Conservation (phyloP, 179 eudicot species). For the Nepenthes alata region DNA sequence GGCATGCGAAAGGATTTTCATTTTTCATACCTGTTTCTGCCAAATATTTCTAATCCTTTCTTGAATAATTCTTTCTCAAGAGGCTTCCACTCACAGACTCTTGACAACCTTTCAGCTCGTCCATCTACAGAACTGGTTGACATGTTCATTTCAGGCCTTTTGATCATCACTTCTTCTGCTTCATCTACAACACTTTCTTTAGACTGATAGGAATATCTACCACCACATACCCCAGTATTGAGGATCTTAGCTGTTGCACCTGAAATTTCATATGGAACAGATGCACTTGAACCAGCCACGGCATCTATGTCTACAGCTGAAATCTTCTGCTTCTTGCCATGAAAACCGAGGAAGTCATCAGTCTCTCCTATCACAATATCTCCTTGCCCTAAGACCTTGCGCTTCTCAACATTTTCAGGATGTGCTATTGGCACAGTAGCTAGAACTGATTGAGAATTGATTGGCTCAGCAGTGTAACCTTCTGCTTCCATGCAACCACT, state of each 20-base stretch:
- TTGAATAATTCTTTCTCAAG: constrained; percentile 74
- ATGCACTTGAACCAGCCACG: constrained; percentile 7
- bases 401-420: constrained; percentile 15
- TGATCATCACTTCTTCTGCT: constrained; percentile 12
- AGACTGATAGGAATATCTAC: constrained; percentile 8
- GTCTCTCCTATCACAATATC: constrained; percentile 13
- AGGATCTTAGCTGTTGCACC: constrained; percentile 11
- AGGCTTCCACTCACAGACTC: constrained; percentile 51
- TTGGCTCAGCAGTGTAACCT: constrained; percentile 2
- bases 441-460: background rate
- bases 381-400: constrained; percentile 18
- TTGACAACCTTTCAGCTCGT: constrained; percentile 12
- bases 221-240: constrained; percentile 6
- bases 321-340: constrained; percentile 38
- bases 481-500: constrained; percentile 1
- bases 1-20: background rate
- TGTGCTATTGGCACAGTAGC: constrained; percentile 5
- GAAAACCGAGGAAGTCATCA: constrained; percentile 21
- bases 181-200: constrained; percentile 17
- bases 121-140: constrained; percentile 15
- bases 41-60: constrained; percentile 85
- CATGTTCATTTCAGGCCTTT: constrained; percentile 18
- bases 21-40: constrained; percentile 66
- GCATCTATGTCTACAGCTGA: constrained; percentile 9
- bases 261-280: constrained; percentile 13